phyloP scores from a whole-genome alignment of 2,329 filamentous ascomycete species.

The Cryphonectria carpinicola region DNA sequence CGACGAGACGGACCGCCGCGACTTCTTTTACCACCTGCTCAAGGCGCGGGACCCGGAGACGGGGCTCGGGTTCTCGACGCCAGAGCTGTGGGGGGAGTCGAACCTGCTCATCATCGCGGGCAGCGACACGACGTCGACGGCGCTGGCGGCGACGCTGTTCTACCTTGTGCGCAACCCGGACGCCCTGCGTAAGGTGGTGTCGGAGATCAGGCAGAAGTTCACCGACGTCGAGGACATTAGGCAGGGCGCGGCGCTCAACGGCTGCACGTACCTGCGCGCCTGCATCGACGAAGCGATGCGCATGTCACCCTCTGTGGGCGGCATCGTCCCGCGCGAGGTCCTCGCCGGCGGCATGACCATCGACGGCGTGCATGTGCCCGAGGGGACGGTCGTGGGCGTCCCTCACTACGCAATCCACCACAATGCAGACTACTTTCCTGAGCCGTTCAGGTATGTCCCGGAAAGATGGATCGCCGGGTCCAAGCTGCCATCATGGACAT shows the following conservation, averaged over 20 bases:
- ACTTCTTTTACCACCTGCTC: constrained; percentile 77
- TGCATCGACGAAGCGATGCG: constrained; percentile 70
- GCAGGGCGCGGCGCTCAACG: constrained; percentile 52
- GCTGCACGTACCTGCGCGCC: constrained; percentile 63
- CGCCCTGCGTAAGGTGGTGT: constrained; percentile 50
- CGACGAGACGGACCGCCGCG: constrained; percentile 68
- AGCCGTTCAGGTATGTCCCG: constrained; percentile 61
- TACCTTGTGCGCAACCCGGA: constrained; percentile 60
- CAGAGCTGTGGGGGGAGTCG: constrained; percentile 72
- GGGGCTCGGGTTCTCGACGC: constrained; percentile 65
- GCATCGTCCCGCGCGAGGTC: constrained; percentile 63
- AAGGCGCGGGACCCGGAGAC: constrained; percentile 74
- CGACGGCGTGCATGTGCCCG: constrained; percentile 58
- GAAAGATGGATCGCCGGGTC: constrained; percentile 67
- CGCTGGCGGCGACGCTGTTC: constrained; percentile 65
- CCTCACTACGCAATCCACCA: constrained; percentile 73
- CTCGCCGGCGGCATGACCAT: constrained; percentile 58
- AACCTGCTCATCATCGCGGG: constrained; percentile 74
- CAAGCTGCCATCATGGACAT: constrained; percentile 36
- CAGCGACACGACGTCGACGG: constrained; percentile 73
- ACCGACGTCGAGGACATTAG: constrained; percentile 57
- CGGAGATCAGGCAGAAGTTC: constrained; percentile 59
- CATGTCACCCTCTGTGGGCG: constrained; percentile 63
- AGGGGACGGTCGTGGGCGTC: constrained; percentile 65
- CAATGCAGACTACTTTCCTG: constrained; percentile 64